A percentile compares a stretch with the other conserved stretches of the same genome.
Evolutionary conservation across 139 green algal genomes (phyloP).

Genomic region (Chlamydomonas sphaeroides): DNA sequence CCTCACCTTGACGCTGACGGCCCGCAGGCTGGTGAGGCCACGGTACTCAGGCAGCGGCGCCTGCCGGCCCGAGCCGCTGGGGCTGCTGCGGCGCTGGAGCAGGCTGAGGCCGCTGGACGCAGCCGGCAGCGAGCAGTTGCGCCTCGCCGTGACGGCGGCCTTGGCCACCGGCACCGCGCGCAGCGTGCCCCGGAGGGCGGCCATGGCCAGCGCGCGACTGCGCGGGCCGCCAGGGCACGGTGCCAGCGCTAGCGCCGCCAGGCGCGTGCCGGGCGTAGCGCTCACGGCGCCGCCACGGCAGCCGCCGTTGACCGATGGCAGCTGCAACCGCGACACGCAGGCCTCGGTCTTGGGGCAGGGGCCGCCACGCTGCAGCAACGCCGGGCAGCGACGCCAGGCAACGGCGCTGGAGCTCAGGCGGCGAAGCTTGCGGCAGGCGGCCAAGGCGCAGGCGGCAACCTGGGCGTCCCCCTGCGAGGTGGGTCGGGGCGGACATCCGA

Average conservation of each 20-base stretch:
- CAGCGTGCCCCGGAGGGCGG: neutral
- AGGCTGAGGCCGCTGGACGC: too few species aligned
- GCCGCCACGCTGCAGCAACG: neutral
- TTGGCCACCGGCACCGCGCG: neutral
- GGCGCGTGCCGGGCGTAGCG: too few species aligned
- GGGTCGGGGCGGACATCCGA: too few species aligned
- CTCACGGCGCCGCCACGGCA: too few species aligned
- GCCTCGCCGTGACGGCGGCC: neutral
- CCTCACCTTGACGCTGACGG: constrained; percentile 27
- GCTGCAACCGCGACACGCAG: neutral
- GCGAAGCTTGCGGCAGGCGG: neutral
- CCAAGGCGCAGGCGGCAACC: neutral
- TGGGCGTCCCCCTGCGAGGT: neutral
- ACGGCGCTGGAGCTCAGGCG: neutral
- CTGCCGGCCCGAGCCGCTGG: too few species aligned
- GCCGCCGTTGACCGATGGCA: neutral
- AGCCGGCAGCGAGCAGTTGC: too few species aligned
- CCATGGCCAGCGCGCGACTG: too few species aligned
- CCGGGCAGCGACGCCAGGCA: neutral
- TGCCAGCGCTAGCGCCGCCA: too few species aligned
- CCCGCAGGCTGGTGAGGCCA: constrained; percentile 2
- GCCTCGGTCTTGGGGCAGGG: neutral
- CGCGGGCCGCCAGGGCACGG: too few species aligned
- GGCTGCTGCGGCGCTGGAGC: too few species aligned
- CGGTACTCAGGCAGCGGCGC: too few species aligned